These are phyloP conservation scores for Amanita inopinata DNA, from an alignment of 768 basidiomycete species.

Conservation along the genomic window DNA sequence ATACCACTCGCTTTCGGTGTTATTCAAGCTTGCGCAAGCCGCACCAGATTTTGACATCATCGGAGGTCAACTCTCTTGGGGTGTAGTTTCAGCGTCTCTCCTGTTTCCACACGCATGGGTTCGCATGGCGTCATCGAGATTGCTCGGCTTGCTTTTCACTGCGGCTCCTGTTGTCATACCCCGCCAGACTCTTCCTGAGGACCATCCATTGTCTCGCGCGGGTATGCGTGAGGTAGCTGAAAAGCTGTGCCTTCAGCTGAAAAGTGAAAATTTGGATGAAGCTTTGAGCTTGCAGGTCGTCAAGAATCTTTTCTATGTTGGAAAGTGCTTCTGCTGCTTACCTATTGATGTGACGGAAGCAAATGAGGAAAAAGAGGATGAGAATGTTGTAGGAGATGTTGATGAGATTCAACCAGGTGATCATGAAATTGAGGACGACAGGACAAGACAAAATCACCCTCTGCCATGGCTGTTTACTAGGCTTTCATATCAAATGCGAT, in stretches of 20 bases:
- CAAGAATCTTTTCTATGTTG: constrained; percentile 90
- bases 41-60: constrained; percentile 40
- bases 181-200: constrained; percentile 17
- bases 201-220: constrained; percentile 39
- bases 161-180: constrained; percentile 36
- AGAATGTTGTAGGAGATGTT: constrained; percentile 19
- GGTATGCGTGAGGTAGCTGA: constrained; percentile 64
- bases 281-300: constrained; percentile 73
- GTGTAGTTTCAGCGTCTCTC: constrained; percentile 50
- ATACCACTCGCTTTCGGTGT: constrained; percentile 65
- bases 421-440: constrained; percentile 15
- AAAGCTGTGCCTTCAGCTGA: constrained; percentile 69
- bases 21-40: constrained; percentile 53
- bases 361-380: constrained; percentile 21
- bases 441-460: constrained; percentile 34
- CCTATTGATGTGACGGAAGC: constrained; percentile 19
- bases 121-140: constrained; percentile 66
- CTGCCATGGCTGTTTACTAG: constrained; percentile 93
- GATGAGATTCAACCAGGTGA: constrained; percentile 18
- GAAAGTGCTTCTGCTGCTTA: constrained; percentile 64
- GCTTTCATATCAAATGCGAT: constrained; percentile 78
- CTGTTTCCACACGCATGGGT: constrained; percentile 95
- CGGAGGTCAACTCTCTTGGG: constrained; percentile 50
- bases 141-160: constrained; percentile 63
- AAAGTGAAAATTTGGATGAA: constrained; percentile 70